A percentile compares a stretch with the other conserved stretches of the same genome.
These are phyloP conservation scores for Podila clonocystis DNA, from an alignment of 192 early-diverging fungal species.

Conservation along the genomic window DNA sequence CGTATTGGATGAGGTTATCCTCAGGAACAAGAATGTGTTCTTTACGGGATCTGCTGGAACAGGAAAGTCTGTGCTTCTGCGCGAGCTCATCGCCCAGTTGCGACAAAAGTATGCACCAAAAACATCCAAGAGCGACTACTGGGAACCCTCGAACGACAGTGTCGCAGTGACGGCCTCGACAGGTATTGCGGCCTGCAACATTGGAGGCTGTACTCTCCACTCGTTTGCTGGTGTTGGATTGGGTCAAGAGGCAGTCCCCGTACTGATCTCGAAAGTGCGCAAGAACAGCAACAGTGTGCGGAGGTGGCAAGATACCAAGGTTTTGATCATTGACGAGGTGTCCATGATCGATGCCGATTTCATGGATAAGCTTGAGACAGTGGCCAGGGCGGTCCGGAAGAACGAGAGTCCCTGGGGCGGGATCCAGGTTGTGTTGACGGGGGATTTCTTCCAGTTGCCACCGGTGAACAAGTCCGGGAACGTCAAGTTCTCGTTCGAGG, in stretches of 20 bases:
- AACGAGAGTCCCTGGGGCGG: slow-evolving; percentile 73
- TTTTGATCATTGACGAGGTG: slow-evolving; percentile 83
- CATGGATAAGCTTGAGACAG: slow-evolving; percentile 77
- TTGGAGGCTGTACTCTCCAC: slow-evolving; percentile 79
- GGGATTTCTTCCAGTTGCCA: slow-evolving; percentile 87
- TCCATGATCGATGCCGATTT: slow-evolving; percentile 81
- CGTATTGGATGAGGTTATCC: slow-evolving; percentile 68
- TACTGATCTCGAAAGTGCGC: slow-evolving; percentile 37
- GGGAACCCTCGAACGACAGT: slow-evolving; percentile 16
- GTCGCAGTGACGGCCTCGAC: slow-evolving; percentile 78
- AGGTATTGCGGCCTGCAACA: slow-evolving; percentile 85
- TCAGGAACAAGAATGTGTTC: slow-evolving; percentile 65
- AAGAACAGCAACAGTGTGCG: slow-evolving; percentile 30
- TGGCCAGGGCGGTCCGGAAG: slow-evolving; percentile 64
- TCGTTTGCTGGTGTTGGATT: slow-evolving; percentile 76
- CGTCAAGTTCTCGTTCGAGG: slow-evolving; percentile 74
- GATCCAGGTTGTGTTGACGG: slow-evolving; percentile 74
- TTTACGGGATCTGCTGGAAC: slow-evolving; percentile 84
- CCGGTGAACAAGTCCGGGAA: slow-evolving; percentile 65
- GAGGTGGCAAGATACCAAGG: slow-evolving; percentile 70
- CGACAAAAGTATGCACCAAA: slow-evolving; percentile 56
- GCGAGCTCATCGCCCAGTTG: slow-evolving; percentile 57
- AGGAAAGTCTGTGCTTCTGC: slow-evolving; percentile 61
- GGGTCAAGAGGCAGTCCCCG: slow-evolving; percentile 50
- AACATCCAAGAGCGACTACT: slow-evolving; percentile 52